Evolutionary conservation across 2,329 filamentous ascomycete species (phyloP), one percentile per base, ranked within the genome.

Genomic region (Diaporthe citrichinensis): DNA sequence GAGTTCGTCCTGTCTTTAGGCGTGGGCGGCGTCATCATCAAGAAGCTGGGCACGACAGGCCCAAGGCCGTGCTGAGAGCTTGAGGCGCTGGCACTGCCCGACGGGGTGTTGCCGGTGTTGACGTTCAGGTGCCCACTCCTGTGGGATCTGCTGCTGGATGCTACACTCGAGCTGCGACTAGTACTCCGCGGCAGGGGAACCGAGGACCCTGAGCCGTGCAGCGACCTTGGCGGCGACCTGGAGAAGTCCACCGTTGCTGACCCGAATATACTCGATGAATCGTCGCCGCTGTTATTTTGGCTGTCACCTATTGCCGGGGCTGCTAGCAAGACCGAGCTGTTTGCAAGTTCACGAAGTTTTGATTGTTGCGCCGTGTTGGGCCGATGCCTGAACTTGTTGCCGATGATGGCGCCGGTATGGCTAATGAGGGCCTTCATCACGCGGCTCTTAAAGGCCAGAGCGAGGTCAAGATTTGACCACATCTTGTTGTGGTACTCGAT

Each of bases 401-500:
- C 95, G 68, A 99, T 95, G 79, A 99, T 98, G 74, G 97, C 95
- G 49, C 97, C 97, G 0, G 96, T 96, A 82, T 99, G 97, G 2
- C 95, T 97, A 80, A 99, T 97, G 61, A 99, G 89, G 0, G 97
- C 96, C 81, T 95, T 94, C 82, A 98, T 95, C 75, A 98, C 94
- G 62, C 98, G 96, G 82, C 96, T 97, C 86, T 99, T 98, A 72
- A 99, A 89, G 20, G 95, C 94, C 65, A 98, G 88, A 0, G 96
- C 96, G 14, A 99, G 91, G 81, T 99, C 97, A 9, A 99, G 90
- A 83, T 98, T 99, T 9, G 95, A 98, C 97, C 97, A 99, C 12
- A 96, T 98, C 88, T 99, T 99, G 88, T 99, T 99, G 78, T 95
- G 92, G 86, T 98, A 98, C 83, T 99, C 97, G 62, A 99, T 92